phyloP scores from a whole-genome alignment of 208 protist species.

The Naegleria fowleri region DNA sequence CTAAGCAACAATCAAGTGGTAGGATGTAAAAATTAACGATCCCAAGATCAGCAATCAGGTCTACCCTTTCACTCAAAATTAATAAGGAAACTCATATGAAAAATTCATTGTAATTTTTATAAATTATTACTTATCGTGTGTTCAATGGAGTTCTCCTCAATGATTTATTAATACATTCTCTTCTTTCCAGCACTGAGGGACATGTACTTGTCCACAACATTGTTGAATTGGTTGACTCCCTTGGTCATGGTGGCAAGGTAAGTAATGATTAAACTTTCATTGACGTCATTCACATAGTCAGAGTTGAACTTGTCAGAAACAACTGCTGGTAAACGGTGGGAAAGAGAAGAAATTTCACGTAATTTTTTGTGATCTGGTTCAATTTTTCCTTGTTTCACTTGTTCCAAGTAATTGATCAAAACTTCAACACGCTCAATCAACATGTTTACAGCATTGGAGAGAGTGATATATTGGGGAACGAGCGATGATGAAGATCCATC shows the following conservation, averaged over 20 bases:
- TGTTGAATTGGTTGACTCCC: constrained; percentile 10
- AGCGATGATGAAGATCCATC: background rate
- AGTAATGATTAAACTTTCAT: constrained; percentile 37
- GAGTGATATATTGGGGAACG: background rate
- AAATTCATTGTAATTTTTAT: too few species aligned
- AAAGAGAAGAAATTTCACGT: constrained; percentile 32
- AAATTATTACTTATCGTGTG: too few species aligned
- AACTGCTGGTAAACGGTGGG: constrained; percentile 30
- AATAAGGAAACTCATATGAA: too few species aligned
- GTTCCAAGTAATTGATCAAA: constrained; percentile 44
- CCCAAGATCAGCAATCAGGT: too few species aligned
- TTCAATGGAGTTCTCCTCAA: too few species aligned
- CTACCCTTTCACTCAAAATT: too few species aligned
- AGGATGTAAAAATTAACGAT: background rate
- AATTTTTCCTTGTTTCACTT: constrained; percentile 33
- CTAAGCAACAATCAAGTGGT: background rate
- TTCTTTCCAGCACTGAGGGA: background rate
- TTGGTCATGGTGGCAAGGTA: constrained; percentile 31
- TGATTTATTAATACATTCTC: background rate
- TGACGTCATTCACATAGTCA: constrained; percentile 31
- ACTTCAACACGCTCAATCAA: constrained; percentile 42
- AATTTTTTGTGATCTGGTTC: constrained; percentile 29
- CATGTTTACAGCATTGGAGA: constrained; percentile 38
- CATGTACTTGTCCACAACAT: constrained; percentile 21
- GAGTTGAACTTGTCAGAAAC: constrained; percentile 20